Evolutionary conservation across 768 basidiomycete genomes (phyloP), one percentile per base, ranked within the genome.

Genomic region (Floccularia luteovirens): DNA sequence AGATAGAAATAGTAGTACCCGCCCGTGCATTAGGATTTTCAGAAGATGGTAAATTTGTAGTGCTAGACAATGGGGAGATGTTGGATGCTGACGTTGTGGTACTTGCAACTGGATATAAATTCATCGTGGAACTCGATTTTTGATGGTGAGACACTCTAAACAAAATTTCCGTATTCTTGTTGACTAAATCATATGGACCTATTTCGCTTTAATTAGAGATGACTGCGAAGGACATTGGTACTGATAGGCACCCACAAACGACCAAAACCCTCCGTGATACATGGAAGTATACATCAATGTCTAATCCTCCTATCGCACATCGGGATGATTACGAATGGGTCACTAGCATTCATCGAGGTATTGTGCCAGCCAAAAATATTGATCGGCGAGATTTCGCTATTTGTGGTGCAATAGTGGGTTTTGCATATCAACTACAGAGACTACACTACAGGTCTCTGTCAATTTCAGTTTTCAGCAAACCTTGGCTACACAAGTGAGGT

Each of bases 311-410:
- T 1, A 31, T 51, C 0, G 24, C 53, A 1, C n/a, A n/a, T n/a
- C n/a, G n/a, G n/a, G 54, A 17, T 17, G 52, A 50, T 2, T 54
- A 59, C 3, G 59, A 63, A 22, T 69, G 63, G 64, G 54, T 65
- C 4, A 64, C 74, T 0, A 70, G 70, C 1, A 63, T 82, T 2
- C 76, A 81, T 51, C 69, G 79, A 8, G 79, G 80, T 6, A 49
- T 83, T 1, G 67, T 83, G 5, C 82, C 81, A 0, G 74, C 72
- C 2, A 74, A 72, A 47, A 79, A 77, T 45, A 69, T 82, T 31
- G 16, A 52, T 2, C 58, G 59, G 3, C 62, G 72, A 6, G 79
- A 83, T 51, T 77, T 84, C 43, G 81, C 77, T 1, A 67, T 82
- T 31, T 79, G 75, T 27, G 81, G 80, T 10, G 75, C 79, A 13